Conservation (phyloP, 202 grass and related monocot genomes). For the Sporobolus alterniflorus region DNA sequence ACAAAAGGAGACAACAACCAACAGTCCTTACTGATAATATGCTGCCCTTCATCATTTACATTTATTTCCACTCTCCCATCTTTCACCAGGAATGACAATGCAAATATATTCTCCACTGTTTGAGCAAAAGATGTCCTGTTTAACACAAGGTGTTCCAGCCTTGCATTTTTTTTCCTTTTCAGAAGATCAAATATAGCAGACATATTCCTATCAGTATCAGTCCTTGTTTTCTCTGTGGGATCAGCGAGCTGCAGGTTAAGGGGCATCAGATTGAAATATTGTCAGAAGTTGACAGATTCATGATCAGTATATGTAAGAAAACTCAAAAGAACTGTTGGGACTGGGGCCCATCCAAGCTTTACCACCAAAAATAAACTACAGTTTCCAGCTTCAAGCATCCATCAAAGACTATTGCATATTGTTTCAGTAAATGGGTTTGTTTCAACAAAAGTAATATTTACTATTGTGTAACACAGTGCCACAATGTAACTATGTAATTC, state of each 20-base stretch:
- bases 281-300: neutral
- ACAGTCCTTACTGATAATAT: conserved; percentile 68
- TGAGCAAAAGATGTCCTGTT: conserved; percentile 82
- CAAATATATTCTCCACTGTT: conserved; percentile 88
- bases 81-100: conserved; percentile 92
- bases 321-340: neutral
- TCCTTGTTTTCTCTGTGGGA: conserved; percentile 47
- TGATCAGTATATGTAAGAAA: neutral
- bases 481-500: neutral
- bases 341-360: neutral
- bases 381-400: neutral
- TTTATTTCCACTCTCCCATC: conserved; percentile 80
- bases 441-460: neutral
- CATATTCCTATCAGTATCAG: conserved; percentile 85
- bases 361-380: neutral
- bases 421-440: neutral
- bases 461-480: neutral
- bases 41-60: conserved; percentile 54
- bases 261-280: neutral
- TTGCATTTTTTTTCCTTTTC: conserved; percentile 70
- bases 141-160: conserved; percentile 72
- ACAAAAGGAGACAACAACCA: conserved; percentile 7
- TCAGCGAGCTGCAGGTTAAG: conserved; percentile 50
- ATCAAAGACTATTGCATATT: neutral
- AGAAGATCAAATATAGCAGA: conserved; percentile 69